A percentile compares a stretch with the other conserved stretches of the same genome.
Evolutionary conservation across 2,329 filamentous ascomycete genomes (phyloP).

Genomic region (Aureobasidium lini): DNA sequence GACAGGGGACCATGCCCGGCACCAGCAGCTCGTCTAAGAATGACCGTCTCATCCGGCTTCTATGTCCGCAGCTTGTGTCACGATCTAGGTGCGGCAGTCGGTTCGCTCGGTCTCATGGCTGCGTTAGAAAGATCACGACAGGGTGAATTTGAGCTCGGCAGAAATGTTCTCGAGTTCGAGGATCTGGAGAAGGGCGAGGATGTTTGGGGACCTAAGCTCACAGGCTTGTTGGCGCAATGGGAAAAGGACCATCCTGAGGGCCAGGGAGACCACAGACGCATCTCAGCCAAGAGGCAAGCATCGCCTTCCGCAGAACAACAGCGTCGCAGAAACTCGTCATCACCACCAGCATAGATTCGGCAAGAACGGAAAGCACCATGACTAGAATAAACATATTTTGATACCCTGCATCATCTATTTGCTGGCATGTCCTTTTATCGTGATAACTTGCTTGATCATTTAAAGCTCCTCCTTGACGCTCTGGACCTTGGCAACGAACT

Average conservation of each 20-base stretch:
- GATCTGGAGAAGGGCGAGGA: constrained; percentile 70
- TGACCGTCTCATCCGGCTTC: constrained; percentile 93
- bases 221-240: constrained; percentile 5
- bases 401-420: not conserved
- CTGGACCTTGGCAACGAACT: constrained; percentile 56
- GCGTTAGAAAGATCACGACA: constrained; percentile 74
- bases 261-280: not conserved
- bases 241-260: constrained; percentile 5
- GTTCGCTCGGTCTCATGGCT: constrained; percentile 79
- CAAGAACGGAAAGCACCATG: not conserved
- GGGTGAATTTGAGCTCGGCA: constrained; percentile 66
- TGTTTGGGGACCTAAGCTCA: constrained; percentile 72
- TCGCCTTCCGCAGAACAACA: not conserved
- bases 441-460: not conserved
- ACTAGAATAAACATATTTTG: not conserved
- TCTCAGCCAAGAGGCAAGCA: not conserved
- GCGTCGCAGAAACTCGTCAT: constrained; percentile 12
- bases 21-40: constrained; percentile 72
- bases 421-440: constrained; percentile 2
- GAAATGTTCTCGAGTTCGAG: constrained; percentile 70
- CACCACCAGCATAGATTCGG: not conserved
- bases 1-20: constrained; percentile 32
- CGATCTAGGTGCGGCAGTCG: constrained; percentile 76
- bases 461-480: constrained; percentile 29
- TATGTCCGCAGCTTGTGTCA: constrained; percentile 93